Base-by-base conservation (phyloP, 2,329 filamentous ascomycete species). In the Moelleriella libera region DNA sequence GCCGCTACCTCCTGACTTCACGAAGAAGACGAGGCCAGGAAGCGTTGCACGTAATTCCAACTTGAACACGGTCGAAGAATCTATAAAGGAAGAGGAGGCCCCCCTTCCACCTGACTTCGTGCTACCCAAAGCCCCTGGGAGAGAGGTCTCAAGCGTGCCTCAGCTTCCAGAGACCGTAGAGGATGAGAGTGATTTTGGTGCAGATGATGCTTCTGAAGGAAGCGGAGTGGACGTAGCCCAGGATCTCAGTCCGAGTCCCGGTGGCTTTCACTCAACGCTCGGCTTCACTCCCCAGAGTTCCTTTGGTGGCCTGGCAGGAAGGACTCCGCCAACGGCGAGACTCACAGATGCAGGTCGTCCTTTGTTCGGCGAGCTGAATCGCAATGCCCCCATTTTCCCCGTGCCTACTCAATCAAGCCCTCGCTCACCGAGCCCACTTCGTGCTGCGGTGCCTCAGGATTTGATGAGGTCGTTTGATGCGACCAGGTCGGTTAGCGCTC, bases 371-470 rank as follows among this genome's bases (percentile, higher is more conserved):
- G 74, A 80, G 49, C 58, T 78, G 40, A 63, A 63, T 48, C 67
- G 67, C 40, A 70, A 67, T 41, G 69, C 68, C 14, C 75, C 76
- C 0, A 52, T 73, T 29, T 75, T 85, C 48, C 67, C 76, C 8
- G 76, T 74, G 34, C 68, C 75, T 29, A 70, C 62, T 34, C 67
- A 66, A 21, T 67, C 69, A n/a, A 82, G 76, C 53, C 82, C 83
- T 44, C 77, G 83, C 37, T 87, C 84, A 8, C 83, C 85, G 1
- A 88, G 84, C 53, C 84, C 85, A 1, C 66, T 85, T 30, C 77
- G 83, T 34, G 68, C 71, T 46, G 71, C 76, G 41, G 63, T 79
- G 31, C 76, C 78, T 32, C 62, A 67, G 50, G 68, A 72, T 54
- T 55, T 74, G 30, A 55, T 70, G 5, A 63, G 71, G 47, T 64